Evolutionary conservation across 192 early-diverging fungal genomes (phyloP).

Genomic region (Coemansia sp.): DNA sequence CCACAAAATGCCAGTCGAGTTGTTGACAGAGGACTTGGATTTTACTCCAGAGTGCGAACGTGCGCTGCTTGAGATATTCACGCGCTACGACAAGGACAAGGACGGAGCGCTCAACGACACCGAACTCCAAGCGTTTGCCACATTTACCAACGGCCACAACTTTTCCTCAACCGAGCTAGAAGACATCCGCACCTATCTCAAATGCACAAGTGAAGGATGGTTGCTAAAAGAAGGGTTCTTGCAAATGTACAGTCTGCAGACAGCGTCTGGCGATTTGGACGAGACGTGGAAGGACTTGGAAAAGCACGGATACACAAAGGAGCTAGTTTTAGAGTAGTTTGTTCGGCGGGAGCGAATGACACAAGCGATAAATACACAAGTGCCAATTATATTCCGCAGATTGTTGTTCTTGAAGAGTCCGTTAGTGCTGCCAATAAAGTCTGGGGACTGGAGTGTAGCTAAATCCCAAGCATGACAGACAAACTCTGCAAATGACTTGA

Average conservation of each 20-base stretch:
- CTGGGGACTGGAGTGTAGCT: neutral
- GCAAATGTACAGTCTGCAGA: slow-evolving; percentile 78
- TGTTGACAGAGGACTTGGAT: slow-evolving; percentile 52
- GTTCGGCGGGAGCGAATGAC: slow-evolving; percentile 41
- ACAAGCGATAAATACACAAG: neutral
- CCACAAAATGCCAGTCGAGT: slow-evolving; percentile 27
- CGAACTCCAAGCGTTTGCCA: slow-evolving; percentile 59
- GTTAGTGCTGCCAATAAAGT: too few species aligned
- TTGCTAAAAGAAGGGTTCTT: slow-evolving; percentile 71
- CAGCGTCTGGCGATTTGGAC: slow-evolving; percentile 59
- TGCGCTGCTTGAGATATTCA: slow-evolving; percentile 62
- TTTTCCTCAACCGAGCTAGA: slow-evolving; percentile 36
- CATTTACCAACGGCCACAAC: slow-evolving; percentile 59
- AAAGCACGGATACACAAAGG: slow-evolving; percentile 55
- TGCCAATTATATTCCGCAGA: slow-evolving; percentile 23
- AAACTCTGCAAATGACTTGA: neutral
- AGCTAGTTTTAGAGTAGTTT: slow-evolving; percentile 11
- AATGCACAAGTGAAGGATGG: slow-evolving; percentile 58
- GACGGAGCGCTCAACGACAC: slow-evolving; percentile 55
- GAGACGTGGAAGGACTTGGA: slow-evolving; percentile 76
- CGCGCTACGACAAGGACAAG: slow-evolving; percentile 59
- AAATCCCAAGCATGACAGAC: neutral
- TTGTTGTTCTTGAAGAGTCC: neutral
- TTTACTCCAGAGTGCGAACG: slow-evolving; percentile 51
- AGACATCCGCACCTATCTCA: slow-evolving; percentile 70